phyloP scores from a whole-genome alignment of 352 stramenopile species.

The Phytophthora pluvialis region DNA sequence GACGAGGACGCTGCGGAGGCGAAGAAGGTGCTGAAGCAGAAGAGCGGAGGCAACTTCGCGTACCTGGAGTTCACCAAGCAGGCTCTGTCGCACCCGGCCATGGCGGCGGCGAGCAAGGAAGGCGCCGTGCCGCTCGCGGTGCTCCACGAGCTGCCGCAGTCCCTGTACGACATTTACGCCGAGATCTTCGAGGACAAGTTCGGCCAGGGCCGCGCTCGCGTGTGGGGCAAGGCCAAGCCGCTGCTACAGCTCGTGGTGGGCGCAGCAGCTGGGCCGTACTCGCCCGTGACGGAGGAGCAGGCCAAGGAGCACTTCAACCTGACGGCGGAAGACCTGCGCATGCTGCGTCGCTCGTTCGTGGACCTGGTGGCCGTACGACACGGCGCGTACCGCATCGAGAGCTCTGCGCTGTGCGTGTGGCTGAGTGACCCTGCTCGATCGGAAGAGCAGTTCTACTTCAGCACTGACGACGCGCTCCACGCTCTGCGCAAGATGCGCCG shows the following conservation, averaged over 20 bases:
- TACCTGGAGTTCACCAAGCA: slow-evolving; percentile 86
- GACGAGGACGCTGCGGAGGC: slow-evolving; percentile 51
- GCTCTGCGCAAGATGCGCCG: slow-evolving; percentile 52
- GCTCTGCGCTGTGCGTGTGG: slow-evolving; percentile 75
- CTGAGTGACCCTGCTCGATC: slow-evolving; percentile 57
- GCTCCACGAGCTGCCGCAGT: slow-evolving; percentile 77
- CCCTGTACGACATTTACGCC: slow-evolving; percentile 82
- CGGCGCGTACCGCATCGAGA: slow-evolving; percentile 79
- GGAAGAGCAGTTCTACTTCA: slow-evolving; percentile 73
- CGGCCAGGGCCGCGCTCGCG: slow-evolving; percentile 65
- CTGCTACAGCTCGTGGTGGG: slow-evolving; percentile 77
- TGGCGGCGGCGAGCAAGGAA: slow-evolving; percentile 47
- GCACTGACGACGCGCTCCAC: slow-evolving; percentile 52
- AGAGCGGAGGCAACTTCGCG: slow-evolving; percentile 78
- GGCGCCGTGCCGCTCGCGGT: slow-evolving; percentile 63
- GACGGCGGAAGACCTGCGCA: slow-evolving; percentile 67
- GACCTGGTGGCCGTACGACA: slow-evolving; percentile 71
- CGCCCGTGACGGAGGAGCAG: slow-evolving; percentile 72
- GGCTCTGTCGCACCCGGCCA: slow-evolving; percentile 70
- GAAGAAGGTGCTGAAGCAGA: slow-evolving; percentile 61
- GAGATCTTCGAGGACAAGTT: slow-evolving; percentile 92
- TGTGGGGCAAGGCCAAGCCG: slow-evolving; percentile 82
- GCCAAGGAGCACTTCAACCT: slow-evolving; percentile 64
- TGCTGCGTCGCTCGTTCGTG: slow-evolving; percentile 75
- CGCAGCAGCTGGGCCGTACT: slow-evolving; percentile 71